phyloP scores from a whole-genome alignment of 2,329 filamentous ascomycete genomes.

The Penicillium hesseltinei region DNA sequence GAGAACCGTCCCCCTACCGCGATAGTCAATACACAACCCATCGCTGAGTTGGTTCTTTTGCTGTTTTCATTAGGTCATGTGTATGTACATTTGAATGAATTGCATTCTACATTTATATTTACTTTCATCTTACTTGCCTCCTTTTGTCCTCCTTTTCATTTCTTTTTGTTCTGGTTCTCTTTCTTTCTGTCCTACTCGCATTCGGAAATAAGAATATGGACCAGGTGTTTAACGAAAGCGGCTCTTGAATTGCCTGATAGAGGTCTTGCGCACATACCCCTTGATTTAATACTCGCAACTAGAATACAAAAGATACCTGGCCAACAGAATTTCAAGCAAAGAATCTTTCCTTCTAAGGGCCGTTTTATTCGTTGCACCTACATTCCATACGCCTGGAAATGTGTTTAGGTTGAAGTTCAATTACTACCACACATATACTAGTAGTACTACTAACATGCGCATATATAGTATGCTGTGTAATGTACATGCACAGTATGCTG shows the following conservation, averaged over 20 bases:
- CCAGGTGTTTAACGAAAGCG: not conserved
- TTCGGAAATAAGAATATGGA: not conserved
- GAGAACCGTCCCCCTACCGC: not conserved
- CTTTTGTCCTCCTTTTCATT: not conserved
- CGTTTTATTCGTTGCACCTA: too few relatives aligned
- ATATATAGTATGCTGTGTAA: too few relatives aligned
- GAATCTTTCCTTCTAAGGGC: too few relatives aligned
- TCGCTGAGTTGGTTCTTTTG: not conserved
- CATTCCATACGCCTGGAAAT: too few relatives aligned
- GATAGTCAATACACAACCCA: not conserved
- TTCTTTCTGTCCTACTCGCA: not conserved
- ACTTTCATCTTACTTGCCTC: not conserved
- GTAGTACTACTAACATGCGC: too few relatives aligned
- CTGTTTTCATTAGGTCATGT: not conserved
- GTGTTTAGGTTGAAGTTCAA: too few relatives aligned
- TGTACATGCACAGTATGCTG: too few relatives aligned
- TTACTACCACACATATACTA: too few relatives aligned
- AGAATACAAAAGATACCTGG: too few relatives aligned
- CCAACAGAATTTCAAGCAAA: too few relatives aligned
- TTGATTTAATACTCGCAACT: too few relatives aligned
- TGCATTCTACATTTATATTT: too few relatives aligned
- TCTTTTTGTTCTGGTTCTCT: not conserved
- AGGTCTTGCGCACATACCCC: not conserved
- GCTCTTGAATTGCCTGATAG: not conserved
- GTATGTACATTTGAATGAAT: not conserved